Evolutionary conservation across 176 grass and related monocot species (phyloP), one percentile per base, ranked within the genome.

Genomic region (Poa pratensis): DNA sequence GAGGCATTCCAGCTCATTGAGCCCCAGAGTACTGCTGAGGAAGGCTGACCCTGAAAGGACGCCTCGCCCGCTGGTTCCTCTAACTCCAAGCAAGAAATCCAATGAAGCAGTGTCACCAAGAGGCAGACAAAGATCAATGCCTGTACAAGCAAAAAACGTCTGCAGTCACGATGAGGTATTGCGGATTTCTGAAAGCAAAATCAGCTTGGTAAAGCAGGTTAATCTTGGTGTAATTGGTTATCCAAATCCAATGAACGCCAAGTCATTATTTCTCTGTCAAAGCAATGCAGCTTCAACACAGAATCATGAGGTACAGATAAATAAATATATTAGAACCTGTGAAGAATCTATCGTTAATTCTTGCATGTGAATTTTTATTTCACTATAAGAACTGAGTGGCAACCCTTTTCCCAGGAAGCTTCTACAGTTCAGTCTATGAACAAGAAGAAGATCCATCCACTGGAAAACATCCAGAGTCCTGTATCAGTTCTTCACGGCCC

Each of bases 401-500:
- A 50, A 49, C 35, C 19, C 48, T 54, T 78, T 59, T 72, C 71
- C 53, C 90, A 92, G 90, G 82, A 87, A 22, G 46, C 45, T 48
- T 32, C 20, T 55, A 24, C 42, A 55, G 58, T 64, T 27, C 20
- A 84, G 43, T 53, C 34, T 23, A 63, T 63, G 35, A 37, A 76
- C 45, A 84, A 81, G 76, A 83, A 64, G 72, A 74, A 77, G 7
- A 75, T 75, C 53, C 89, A 82, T 49, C 52, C 71, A 53, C 43
- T 54, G 30, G 85, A 87, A 46, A 81, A 87, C 57, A 65, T 87
- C 32, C 57, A 50, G 0, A 91, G 89, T 86, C 91, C 89, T 51
- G 75, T 93, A 52, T 93, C 94, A 24, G 84, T 96, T 73, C 87
- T 91, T 79, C 87, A 91, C 63, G 74, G 67, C 23, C 75, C 82